These are phyloP conservation scores for Vaccinium myrtillus DNA, from an alignment of 148 eudicot genomes.

Conservation along the genomic window DNA sequence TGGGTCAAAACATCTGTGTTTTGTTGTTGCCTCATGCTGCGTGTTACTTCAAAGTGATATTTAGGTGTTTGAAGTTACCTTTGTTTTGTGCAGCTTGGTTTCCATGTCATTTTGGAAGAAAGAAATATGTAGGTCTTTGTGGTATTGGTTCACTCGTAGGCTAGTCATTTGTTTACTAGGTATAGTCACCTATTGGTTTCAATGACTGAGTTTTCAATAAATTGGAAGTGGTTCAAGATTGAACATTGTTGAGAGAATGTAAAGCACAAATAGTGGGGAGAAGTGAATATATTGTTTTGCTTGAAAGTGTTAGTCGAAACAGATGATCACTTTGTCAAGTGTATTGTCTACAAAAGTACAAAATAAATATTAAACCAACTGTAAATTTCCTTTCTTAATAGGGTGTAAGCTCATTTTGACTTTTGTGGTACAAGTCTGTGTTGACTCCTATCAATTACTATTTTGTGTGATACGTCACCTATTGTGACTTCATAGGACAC, in stretches of 20 bases:
- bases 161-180: not conserved
- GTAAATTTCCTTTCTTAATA: not conserved
- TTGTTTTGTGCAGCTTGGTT: not conserved
- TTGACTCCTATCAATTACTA: not conserved
- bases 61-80: not conserved
- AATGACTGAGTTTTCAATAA: not conserved
- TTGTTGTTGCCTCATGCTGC: not conserved
- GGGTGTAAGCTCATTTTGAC: not conserved
- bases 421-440: not conserved
- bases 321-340: not conserved
- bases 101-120: not conserved
- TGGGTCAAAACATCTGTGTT: not conserved
- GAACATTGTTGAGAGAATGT: not conserved
- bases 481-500: not conserved
- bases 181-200: not conserved
- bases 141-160: not conserved
- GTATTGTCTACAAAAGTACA: not conserved
- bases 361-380: not conserved
- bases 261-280: not conserved
- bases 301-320: constrained; percentile 8
- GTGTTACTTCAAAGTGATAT: not conserved
- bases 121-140: not conserved
- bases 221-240: not conserved
- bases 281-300: not conserved
- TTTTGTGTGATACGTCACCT: not conserved